Conservation (phyloP, 257 asterid species). For the Solanum appendiculatum region DNA sequence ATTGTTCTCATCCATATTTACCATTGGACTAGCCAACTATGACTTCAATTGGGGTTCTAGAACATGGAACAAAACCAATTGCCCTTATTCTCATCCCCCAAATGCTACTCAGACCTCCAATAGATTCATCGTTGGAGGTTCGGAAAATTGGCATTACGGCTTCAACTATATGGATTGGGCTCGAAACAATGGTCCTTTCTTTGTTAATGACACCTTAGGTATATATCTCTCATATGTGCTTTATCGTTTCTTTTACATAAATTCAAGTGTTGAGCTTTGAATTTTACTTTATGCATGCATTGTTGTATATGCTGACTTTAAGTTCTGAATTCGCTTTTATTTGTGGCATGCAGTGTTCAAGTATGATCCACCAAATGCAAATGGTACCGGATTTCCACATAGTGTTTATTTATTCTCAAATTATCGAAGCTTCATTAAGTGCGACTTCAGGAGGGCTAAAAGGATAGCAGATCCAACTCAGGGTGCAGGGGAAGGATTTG, state of each 20-base stretch:
- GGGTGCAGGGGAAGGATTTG: neutral
- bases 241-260: neutral
- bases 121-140: neutral
- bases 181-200: neutral
- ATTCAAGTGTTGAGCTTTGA: too few species aligned
- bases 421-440: neutral
- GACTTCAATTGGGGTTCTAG: constrained; percentile 26
- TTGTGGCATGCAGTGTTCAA: neutral
- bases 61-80: neutral
- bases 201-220: neutral
- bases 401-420: neutral
- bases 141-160: neutral
- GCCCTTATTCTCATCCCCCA: constrained; percentile 24
- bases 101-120: constrained; percentile 14
- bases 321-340: neutral
- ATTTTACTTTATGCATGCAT: too few species aligned
- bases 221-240: constrained; percentile 7
- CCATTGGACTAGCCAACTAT: constrained; percentile 9
- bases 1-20: neutral
- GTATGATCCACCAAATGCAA: neutral
- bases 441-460: neutral
- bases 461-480: neutral
- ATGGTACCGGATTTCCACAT: neutral
- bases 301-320: neutral
- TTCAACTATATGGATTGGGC: neutral